Evolutionary conservation across 805 yeast genomes (phyloP), one percentile per base, ranked within the genome.

Genomic region (Starmerella sp.): DNA sequence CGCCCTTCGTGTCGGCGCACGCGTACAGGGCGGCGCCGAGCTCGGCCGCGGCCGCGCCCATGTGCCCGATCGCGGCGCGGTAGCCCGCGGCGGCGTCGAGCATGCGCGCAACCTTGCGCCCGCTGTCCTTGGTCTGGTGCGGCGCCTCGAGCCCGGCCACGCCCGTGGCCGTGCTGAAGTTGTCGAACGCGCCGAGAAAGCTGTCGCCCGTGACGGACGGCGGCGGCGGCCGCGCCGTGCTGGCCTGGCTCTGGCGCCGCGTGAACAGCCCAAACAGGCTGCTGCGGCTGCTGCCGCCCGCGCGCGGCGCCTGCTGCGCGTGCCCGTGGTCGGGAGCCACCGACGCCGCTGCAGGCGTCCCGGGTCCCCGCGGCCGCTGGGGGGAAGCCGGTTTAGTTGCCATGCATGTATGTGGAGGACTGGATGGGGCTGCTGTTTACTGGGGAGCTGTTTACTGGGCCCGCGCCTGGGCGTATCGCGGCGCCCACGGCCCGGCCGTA

Each of bases 11-110:
- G 51, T 77, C 71, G 0, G 88, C 81, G 56, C 80, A 73, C 44
- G 73, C 75, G 63, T 86, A 93, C 53, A 88, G 70, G 1, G 90
- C 81, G 3, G 73, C 69, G 1, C 93, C 95, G 63, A 88, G 78
- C 51, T 79, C 82, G 29, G 82, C 81, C 7, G 93, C 83, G 0
- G 87, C 83, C 14, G 68, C 68, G 1, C 88, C 71, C 59, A 80
- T 72, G 47, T 65, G 62, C 42, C 68, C 52, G 61, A 84, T 65
- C 34, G 85, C 75, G 35, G 69, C 62, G 48, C 77, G 63, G 67
- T 82, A 76, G 53, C 69, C 63, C 29, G 66, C 68, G 10, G 83
- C 78, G 49, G 80, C 76, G 3, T 61, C 63, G 15, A 79, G 60
- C 38, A 82, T 70, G 8, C 73, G 73, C n/a, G 70, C 66, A 61